These are phyloP conservation scores for Pichia sp. DNA, from an alignment of 1,139 yeast species.

Conservation along the genomic window DNA sequence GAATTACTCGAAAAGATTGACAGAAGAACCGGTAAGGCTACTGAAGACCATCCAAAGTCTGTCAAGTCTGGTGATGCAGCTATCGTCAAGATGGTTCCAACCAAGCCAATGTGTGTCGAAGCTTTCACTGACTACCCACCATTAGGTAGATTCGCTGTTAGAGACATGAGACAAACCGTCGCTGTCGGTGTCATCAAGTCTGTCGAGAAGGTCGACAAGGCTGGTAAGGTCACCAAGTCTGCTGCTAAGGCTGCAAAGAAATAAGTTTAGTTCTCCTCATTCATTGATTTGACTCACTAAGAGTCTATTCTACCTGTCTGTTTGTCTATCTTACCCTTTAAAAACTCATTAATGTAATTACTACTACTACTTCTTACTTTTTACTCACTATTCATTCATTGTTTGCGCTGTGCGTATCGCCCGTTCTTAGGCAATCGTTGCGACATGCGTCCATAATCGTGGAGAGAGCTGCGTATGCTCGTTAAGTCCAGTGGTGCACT, in stretches of 20 bases:
- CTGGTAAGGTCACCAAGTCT: conserved; percentile 99
- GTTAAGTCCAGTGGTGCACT: too few species aligned
- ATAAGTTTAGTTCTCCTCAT: too few species aligned
- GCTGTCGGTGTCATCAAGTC: conserved; percentile 99
- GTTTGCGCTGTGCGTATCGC: too few species aligned
- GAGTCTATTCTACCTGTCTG: neutral
- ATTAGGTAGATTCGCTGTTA: conserved; percentile 98
- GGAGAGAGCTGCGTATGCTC: too few species aligned
- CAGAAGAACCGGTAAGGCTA: conserved; percentile 88
- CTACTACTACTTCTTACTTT: too few species aligned
- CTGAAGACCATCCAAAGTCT: conserved; percentile 80
- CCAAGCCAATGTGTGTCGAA: conserved; percentile 98
- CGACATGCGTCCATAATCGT: too few species aligned
- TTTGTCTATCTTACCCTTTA: too few species aligned
- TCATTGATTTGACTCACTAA: too few species aligned
- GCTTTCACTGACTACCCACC: conserved; percentile 98
- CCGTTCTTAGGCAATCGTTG: too few species aligned
- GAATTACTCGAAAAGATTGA: conserved; percentile 82
- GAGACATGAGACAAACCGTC: conserved; percentile 99
- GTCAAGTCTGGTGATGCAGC: conserved; percentile 93
- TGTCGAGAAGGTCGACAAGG: conserved; percentile 88
- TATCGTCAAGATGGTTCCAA: conserved; percentile 83
- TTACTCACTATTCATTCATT: too few species aligned
- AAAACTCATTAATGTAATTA: too few species aligned
- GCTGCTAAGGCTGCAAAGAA: conserved; percentile 98